Evolutionary conservation across 1,139 yeast species (phyloP).

Genomic region (Cylindricascospora bacillispora): DNA sequence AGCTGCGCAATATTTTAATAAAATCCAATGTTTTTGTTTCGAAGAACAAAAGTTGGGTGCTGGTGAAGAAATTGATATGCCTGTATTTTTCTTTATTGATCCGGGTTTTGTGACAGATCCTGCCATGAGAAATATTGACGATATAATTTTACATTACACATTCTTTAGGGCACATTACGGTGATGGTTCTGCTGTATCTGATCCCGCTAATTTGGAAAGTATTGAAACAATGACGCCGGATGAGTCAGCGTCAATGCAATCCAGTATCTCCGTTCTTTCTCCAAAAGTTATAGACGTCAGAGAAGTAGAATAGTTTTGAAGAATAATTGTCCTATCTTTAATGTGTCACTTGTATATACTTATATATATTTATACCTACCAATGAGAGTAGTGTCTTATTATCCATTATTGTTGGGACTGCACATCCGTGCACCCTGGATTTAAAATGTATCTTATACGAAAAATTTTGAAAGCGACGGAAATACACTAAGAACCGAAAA

Average conservation of each 20-base stretch:
- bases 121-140: constrained; percentile 79
- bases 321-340: too few relatives aligned
- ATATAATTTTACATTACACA: constrained; percentile 81
- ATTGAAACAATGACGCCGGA: constrained; percentile 5
- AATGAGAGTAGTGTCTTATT: too few relatives aligned
- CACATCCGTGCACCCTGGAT: too few relatives aligned
- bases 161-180: constrained; percentile 52
- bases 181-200: constrained; percentile 22
- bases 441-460: too few relatives aligned
- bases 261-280: constrained; percentile 9
- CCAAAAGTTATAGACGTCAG: constrained; percentile 7
- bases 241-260: constrained; percentile 8
- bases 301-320: too few relatives aligned
- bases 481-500: too few relatives aligned
- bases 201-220: constrained; percentile 6
- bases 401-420: too few relatives aligned
- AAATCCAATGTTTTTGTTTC: constrained; percentile 95
- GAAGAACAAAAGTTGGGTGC: constrained; percentile 91
- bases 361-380: too few relatives aligned
- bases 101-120: constrained; percentile 97
- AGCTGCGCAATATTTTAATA: constrained; percentile 91
- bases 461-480: too few relatives aligned
- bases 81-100: constrained; percentile 93
- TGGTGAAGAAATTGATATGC: constrained; percentile 99
- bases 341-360: too few relatives aligned